These are phyloP conservation scores for Claviceps sorghi DNA, from an alignment of 2,329 filamentous ascomycete genomes.

Conservation along the genomic window DNA sequence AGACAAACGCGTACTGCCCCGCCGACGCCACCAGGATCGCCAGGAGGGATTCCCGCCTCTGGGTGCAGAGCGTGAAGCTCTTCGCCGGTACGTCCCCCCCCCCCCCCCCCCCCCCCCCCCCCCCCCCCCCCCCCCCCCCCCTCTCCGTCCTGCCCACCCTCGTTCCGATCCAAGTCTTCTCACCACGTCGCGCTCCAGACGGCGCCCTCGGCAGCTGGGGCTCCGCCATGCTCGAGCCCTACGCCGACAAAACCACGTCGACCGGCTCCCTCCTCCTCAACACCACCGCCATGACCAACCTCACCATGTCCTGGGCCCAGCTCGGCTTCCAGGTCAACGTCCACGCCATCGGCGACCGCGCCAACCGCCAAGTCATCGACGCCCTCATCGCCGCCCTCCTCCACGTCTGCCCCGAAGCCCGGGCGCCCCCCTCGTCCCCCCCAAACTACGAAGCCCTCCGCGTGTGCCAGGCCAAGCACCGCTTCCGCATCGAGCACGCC, in stretches of 20 bases:
- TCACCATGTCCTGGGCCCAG: slow-evolving; percentile 43
- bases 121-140: no score
- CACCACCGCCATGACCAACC: slow-evolving; percentile 37
- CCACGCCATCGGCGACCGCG: slow-evolving; percentile 57
- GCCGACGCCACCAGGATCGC: slow-evolving; percentile 30
- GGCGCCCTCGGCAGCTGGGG: slow-evolving; percentile 59
- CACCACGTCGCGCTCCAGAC: slow-evolving; percentile 24
- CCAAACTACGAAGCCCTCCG: slow-evolving; percentile 19
- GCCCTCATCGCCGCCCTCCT: slow-evolving; percentile 44
- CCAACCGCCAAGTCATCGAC: slow-evolving; percentile 49
- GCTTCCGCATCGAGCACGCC: slow-evolving; percentile 56
- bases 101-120: not conserved
- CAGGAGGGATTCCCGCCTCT: slow-evolving; percentile 34
- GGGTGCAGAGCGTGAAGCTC: slow-evolving; percentile 50
- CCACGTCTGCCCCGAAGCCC: slow-evolving; percentile 31
- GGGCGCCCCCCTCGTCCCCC: slow-evolving; percentile 26
- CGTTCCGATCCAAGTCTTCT: no score
- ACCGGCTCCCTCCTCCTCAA: slow-evolving; percentile 54
- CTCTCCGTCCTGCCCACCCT: no score
- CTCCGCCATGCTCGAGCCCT: slow-evolving; percentile 56
- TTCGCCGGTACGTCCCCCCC: slow-evolving; percentile 40
- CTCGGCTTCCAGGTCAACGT: slow-evolving; percentile 55
- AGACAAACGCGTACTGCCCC: slow-evolving; percentile 47
- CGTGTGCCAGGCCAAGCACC: slow-evolving; percentile 36
- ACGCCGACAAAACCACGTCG: slow-evolving; percentile 44